Evolutionary conservation across 2,329 filamentous ascomycete species (phyloP).

Genomic region (Calonectria leucothoes): DNA sequence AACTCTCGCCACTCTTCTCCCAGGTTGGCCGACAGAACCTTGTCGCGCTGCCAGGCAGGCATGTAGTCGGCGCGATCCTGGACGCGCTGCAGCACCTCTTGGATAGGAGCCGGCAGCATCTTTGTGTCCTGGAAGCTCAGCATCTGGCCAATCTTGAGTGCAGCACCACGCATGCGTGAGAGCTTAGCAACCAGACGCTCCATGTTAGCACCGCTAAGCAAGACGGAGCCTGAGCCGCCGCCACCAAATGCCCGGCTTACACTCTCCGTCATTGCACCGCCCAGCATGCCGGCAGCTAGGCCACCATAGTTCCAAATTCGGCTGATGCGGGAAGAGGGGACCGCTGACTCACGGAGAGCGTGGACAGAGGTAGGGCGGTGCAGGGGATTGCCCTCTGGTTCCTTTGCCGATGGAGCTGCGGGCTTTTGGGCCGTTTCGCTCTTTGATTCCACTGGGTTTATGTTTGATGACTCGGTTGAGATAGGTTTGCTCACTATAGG

Average conservation of each 20-base stretch:
- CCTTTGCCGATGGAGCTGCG: conserved; percentile 42
- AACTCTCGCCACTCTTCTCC: conserved; percentile 87
- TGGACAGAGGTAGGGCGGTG: conserved; percentile 57
- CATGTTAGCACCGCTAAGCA: conserved; percentile 92
- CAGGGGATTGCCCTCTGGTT: conserved; percentile 30
- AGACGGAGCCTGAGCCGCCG: conserved; percentile 76
- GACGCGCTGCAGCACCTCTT: conserved; percentile 90
- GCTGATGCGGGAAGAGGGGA: conserved; percentile 88
- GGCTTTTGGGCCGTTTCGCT: conserved; percentile 28
- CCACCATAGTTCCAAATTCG: conserved; percentile 96
- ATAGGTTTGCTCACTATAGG: neutral
- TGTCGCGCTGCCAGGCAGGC: conserved; percentile 91
- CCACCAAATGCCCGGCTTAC: conserved; percentile 83
- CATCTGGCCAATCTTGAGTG: conserved; percentile 97
- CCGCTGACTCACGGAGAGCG: conserved; percentile 86
- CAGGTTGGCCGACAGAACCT: conserved; percentile 82
- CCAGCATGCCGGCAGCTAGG: conserved; percentile 93
- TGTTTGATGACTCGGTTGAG: conserved; percentile 6
- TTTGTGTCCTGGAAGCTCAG: conserved; percentile 98
- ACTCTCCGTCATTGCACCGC: conserved; percentile 88
- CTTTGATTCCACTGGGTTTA: neutral
- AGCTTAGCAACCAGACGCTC: conserved; percentile 92
- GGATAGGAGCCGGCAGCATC: conserved; percentile 88
- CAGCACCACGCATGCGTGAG: conserved; percentile 95
- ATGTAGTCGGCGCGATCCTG: conserved; percentile 98